Evolutionary conservation across 2,329 filamentous ascomycete genomes (phyloP).

Genomic region (Dactylella cylindrospora): DNA sequence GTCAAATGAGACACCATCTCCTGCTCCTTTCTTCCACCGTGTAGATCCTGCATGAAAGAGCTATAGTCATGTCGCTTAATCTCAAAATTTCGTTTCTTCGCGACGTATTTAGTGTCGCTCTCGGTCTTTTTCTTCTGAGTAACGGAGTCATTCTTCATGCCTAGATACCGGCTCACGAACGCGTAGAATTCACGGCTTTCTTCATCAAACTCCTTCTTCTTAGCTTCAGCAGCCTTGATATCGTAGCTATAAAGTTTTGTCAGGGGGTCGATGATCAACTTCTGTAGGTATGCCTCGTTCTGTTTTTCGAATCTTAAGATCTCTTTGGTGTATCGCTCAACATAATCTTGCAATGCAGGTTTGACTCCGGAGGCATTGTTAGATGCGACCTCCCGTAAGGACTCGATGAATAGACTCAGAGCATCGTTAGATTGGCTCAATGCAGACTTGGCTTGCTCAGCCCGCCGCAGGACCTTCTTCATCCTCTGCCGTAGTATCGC

Average conservation of each 20-base stretch:
- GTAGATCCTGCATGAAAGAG: slow-evolving; percentile 98
- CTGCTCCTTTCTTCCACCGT: slow-evolving; percentile 96
- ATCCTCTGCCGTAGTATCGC: slow-evolving; percentile 90
- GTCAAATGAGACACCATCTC: slow-evolving; percentile 93
- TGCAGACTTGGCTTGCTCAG: slow-evolving; percentile 80
- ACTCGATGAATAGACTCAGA: slow-evolving; percentile 77
- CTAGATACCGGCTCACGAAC: slow-evolving; percentile 93
- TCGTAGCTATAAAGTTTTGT: slow-evolving; percentile 89
- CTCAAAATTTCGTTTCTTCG: slow-evolving; percentile 90
- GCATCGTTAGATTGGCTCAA: slow-evolving; percentile 85
- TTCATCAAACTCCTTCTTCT: slow-evolving; percentile 97
- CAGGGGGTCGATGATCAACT: slow-evolving; percentile 91
- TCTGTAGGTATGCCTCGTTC: slow-evolving; percentile 81
- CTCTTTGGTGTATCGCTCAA: slow-evolving; percentile 91
- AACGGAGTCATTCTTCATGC: slow-evolving; percentile 88
- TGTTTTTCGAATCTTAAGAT: slow-evolving; percentile 83
- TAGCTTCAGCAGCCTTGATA: slow-evolving; percentile 95
- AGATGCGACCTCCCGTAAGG: slow-evolving; percentile 73
- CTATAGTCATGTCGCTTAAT: slow-evolving; percentile 98
- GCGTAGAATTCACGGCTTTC: slow-evolving; percentile 98
- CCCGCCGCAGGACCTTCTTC: slow-evolving; percentile 92
- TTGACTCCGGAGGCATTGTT: slow-evolving; percentile 97
- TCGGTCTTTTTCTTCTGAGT: slow-evolving; percentile 97
- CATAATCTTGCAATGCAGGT: slow-evolving; percentile 95
- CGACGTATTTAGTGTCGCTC: slow-evolving; percentile 94